Evolutionary conservation across 345 rosid genomes (phyloP), one percentile per base, ranked within the genome.

Genomic region (Streptanthus diversifolius): DNA sequence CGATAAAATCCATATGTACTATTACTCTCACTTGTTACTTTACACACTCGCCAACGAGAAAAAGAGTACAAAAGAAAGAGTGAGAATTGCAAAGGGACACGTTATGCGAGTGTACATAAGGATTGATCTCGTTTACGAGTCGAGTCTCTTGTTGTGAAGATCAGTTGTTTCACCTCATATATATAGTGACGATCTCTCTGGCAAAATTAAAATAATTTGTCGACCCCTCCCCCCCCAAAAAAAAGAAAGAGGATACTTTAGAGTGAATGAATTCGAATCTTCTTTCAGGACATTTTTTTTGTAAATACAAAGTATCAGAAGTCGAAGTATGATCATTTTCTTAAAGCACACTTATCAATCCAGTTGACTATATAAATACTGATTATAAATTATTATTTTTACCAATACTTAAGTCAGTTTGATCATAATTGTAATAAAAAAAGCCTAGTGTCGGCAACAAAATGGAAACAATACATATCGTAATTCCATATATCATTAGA

Each of bases 401-500:
- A 39, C 52, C 29, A 47, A 15, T 36, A 5, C 21, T 8, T 48
- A 60, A 13, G 60, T 49, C 32, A 71, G 54, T 3, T 11, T 49
- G 52, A 71, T 19, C 4, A 33, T 10, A n/a, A n/a, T 2, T 12
- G 58, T 24, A 18, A 22, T 22, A 33, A 10, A 58, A 58, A 30
- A 29, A 49, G 19, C 2, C 0, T 12, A 12, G 43, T 44, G 49
- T 36, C 39, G 30, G 63, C 56, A 54, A 17, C 57, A 54, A 17
- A 21, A 24, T 17, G 30, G 40, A 65, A 56, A 27, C 6, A 57
- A 58, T 19, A 74, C 44, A 41, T 56, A 74, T 67, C 9, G 37
- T 49, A 58, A 39, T 68, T 52, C 13, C 62, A 58, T 58, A 59
- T 59, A 66, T 74, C 30, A 49, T 39, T 49, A 13, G 18, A 32